phyloP scores from a whole-genome alignment of 1,139 yeast genomes.

The Zygosaccharomyces sapae region DNA sequence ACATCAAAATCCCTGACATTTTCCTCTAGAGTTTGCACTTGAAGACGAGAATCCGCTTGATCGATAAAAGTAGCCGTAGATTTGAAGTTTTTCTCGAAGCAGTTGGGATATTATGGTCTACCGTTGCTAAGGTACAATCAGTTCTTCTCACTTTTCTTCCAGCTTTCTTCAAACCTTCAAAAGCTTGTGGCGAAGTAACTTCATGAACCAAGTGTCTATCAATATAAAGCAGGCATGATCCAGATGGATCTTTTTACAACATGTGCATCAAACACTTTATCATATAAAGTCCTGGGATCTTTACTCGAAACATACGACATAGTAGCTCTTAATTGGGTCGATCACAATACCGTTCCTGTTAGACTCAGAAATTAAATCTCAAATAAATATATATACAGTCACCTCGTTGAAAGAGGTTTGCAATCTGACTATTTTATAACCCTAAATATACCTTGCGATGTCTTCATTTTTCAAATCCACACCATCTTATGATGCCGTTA shows the following conservation, averaged over 20 bases:
- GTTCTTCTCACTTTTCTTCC: constrained; percentile 83
- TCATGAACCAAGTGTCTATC: constrained; percentile 97
- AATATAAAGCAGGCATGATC: constrained; percentile 79
- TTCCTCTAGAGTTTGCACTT: constrained; percentile 86
- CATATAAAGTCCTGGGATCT: constrained; percentile 74
- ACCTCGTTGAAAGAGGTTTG: background rate
- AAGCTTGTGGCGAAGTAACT: constrained; percentile 98
- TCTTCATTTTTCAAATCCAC: constrained; percentile 5
- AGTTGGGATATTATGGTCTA: constrained; percentile 97
- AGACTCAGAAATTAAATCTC: background rate
- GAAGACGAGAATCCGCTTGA: constrained; percentile 87
- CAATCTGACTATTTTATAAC: too few relatives aligned
- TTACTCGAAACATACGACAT: constrained; percentile 28
- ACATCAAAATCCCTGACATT: constrained; percentile 87
- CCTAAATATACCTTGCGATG: constrained; percentile 2
- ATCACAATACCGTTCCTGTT: too few relatives aligned
- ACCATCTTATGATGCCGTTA: constrained; percentile 1
- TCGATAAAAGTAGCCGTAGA: constrained; percentile 76
- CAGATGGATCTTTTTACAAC: constrained; percentile 84
- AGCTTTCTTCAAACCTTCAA: constrained; percentile 87
- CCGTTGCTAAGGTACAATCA: constrained; percentile 95
- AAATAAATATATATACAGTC: too few relatives aligned
- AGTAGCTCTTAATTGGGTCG: too few relatives aligned
- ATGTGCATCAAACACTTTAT: constrained; percentile 93
- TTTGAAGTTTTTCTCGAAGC: constrained; percentile 73